Evolutionary conservation across 805 yeast genomes (phyloP).

Genomic region (Yarrowia sp.): DNA sequence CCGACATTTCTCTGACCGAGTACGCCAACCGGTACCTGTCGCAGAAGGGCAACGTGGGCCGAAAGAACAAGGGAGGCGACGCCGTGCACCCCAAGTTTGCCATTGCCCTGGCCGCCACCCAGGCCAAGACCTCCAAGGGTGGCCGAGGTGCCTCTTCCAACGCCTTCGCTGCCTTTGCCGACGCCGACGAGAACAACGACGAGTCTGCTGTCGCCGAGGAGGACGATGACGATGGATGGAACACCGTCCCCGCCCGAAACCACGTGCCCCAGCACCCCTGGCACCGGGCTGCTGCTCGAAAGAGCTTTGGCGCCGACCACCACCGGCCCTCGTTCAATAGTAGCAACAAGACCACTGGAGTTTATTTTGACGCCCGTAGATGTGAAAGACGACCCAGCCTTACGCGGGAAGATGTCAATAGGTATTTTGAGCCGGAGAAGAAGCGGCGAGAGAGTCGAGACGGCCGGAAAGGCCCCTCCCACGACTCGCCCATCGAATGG

Average conservation of each 20-base stretch:
- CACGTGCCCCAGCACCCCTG: constrained; percentile 38
- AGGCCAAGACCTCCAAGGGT: constrained; percentile 37
- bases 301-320: constrained; percentile 35
- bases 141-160: constrained; percentile 29
- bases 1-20: constrained; percentile 40
- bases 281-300: constrained; percentile 38
- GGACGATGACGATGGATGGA: constrained; percentile 45
- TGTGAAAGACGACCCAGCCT: constrained; percentile 18
- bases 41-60: constrained; percentile 28
- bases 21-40: constrained; percentile 40
- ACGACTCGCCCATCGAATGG: neutral
- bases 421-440: constrained; percentile 4
- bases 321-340: constrained; percentile 39
- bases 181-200: constrained; percentile 34
- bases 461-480: too few species aligned
- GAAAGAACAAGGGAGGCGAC: constrained; percentile 28
- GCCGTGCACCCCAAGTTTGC: constrained; percentile 41
- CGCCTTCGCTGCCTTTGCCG: constrained; percentile 39
- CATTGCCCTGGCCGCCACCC: constrained; percentile 40
- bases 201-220: constrained; percentile 39
- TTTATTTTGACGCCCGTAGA: constrained; percentile 37
- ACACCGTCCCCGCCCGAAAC: constrained; percentile 44
- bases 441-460: too few species aligned
- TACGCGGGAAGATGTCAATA: constrained; percentile 18
- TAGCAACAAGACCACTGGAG: constrained; percentile 40